phyloP scores from a whole-genome alignment of 495 filamentous ascomycete species.

The Physcia stellaris region DNA sequence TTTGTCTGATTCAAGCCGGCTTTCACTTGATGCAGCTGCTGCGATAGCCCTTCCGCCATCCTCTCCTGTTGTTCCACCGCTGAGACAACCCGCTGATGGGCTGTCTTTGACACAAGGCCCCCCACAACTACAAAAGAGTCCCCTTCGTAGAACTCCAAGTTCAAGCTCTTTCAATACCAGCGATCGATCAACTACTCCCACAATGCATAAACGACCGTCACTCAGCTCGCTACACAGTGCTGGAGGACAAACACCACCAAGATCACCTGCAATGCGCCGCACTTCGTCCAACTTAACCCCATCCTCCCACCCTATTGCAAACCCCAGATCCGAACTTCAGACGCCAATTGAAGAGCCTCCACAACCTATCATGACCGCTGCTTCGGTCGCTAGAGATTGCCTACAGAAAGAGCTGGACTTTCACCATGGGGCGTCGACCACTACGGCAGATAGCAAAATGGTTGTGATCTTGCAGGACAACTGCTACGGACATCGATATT shows the following conservation, averaged over 20 bases:
- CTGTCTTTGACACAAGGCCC: conserved; percentile 20
- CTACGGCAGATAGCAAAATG: conserved; percentile 43
- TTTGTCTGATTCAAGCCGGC: conserved; percentile 29
- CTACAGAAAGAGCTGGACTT: conserved; percentile 55
- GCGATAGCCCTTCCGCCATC: conserved; percentile 33
- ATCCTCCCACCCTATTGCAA: conserved; percentile 22
- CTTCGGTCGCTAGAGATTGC: conserved; percentile 52
- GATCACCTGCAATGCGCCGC: conserved; percentile 27
- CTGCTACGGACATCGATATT: conserved; percentile 85
- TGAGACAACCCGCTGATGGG: conserved; percentile 11
- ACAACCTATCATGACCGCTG: conserved; percentile 42
- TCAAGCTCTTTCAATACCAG: conserved; percentile 37
- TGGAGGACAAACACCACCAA: conserved; percentile 22
- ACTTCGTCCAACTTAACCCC: conserved; percentile 33
- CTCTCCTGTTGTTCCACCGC: conserved; percentile 17
- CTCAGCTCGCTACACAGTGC: conserved; percentile 29
- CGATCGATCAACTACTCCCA: conserved; percentile 27
- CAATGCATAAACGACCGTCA: conserved; percentile 33
- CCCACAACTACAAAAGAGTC: conserved; percentile 21
- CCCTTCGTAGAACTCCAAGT: conserved; percentile 37
- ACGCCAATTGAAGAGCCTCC: conserved; percentile 20
- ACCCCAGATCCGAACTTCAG: conserved; percentile 18
- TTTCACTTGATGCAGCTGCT: conserved; percentile 31
- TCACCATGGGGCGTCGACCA: conserved; percentile 32
- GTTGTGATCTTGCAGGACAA: conserved; percentile 80